Evolutionary conservation across 768 basidiomycete genomes (phyloP), one percentile per base, ranked within the genome.

Genomic region (Panus rudis): DNA sequence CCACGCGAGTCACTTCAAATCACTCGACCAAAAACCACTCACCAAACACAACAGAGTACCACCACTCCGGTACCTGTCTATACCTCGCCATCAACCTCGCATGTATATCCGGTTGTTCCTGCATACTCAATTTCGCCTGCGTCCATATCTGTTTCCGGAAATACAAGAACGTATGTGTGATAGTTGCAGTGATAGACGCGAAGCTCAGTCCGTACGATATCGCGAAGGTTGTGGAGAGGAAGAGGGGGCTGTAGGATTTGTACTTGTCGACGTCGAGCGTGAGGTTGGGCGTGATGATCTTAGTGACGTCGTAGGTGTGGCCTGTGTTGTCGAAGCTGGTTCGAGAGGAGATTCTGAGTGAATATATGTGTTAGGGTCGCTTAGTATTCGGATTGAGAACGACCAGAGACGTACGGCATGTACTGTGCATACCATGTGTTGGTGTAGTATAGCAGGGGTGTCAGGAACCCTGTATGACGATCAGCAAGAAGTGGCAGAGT

Each of bases 151-250:
- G 67, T 49, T 63, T 66, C 39, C 66, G 56, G 58, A 46, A 50
- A 32, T 50, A 50, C 13, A 50, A 39, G 41, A 50, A 46, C 12
- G 46, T 45, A 21, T 50, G 49, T n/a, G 46, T 45, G 4, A 50
- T 45, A n/a, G 49, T 50, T 11, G 49, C 49, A 16, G 45, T 84
- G 59, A 91, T 81, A 23, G 79, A 73, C 2, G 87, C 87, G 51
- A 92, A 91, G n/a, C 82, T 84, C 7, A 91, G 67, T 19, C 81
- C 88, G 54, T 91, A 92, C 7, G 79, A 71, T 26, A 91, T 63
- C 11, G 89, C 81, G 54, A 90, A 91, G 1, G 84, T 82, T 20
- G 77, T 65, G 22, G 62, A 67, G 22, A 73, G 57, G 59, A 72
- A 72, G 21, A 73, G 60, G 3, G 72, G 71, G 14, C 66, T 68